Evolutionary conservation across 305 asterid genomes (phyloP), one percentile per base, ranked within the genome.

Genomic region (Euphrasia arctica): DNA sequence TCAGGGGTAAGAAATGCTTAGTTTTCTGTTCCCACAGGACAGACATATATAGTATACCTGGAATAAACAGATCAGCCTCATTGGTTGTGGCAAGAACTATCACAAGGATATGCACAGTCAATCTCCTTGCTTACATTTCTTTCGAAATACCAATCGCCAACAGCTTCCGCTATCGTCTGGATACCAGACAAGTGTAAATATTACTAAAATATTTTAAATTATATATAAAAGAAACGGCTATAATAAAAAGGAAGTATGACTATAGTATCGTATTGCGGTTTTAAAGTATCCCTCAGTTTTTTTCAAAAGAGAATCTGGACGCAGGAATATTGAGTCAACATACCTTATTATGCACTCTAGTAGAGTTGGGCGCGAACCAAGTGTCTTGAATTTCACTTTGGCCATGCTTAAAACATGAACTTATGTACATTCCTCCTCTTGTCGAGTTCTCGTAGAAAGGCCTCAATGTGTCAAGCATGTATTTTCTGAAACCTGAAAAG

Each of bases 61-160:
- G 71, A 50, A 65, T 74, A 15, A 70, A 43, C 10, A 49, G 27
- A 52, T 80, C 66, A 75, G 51, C 74, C 73, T 36, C 86, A 68
- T 63, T 72, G 76, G 79, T 91, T 84, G 61, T 75, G 91, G 72
- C 96, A 91, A 68, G 87, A 75, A 54, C 60, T 76, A 70, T 87
- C 85, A 65, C 98, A 91, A 63, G 95, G 95, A 75, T 91, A 91
- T 67, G 95, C 78, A 74, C 96, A 85, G 70, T 87, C 98, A 41
- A 87, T 82, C 80, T 68, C 79, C 82, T 87, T 91, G 81, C 85
- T 81, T 55, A 56, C 60, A 9, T 63, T 65, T 79, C 94, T 84
- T 49, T 86, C 79, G n/a, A 87, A 92, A 75, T 89, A 92, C 98
- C 98, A 92, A 70, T 89, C 95, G 0, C 98, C 98, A 15, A 92